Conservation (phyloP, 169 alveolate species). For the Ichthyophthirius multifiliis region DNA sequence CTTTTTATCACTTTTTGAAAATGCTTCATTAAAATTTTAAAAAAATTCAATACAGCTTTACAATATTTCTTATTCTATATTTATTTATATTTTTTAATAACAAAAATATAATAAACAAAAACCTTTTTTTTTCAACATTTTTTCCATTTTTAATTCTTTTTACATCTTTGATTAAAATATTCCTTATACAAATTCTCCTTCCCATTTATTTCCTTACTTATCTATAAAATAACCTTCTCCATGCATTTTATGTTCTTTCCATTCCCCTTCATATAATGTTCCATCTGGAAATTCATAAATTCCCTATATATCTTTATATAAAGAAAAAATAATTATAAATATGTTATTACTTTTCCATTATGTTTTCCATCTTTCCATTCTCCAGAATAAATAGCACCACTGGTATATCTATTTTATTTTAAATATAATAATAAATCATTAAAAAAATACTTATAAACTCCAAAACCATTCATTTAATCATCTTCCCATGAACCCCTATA, state of each 20-base stretch:
- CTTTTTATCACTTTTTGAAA: conserved; percentile 62
- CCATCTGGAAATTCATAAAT: conserved; percentile 59
- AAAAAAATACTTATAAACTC: conserved; percentile 25
- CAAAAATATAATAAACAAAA: too few species aligned
- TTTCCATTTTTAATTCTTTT: conserved; percentile 61
- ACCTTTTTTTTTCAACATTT: conserved; percentile 48
- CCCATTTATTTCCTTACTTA: conserved; percentile 61
- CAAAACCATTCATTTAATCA: conserved; percentile 71
- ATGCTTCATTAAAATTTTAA: conserved; percentile 53
- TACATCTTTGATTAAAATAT: conserved; percentile 59
- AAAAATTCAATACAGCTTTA: conserved; percentile 47
- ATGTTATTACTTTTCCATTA: conserved; percentile 43
- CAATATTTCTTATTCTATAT: conserved; percentile 21
- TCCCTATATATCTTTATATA: conserved; percentile 5
- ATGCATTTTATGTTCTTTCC: conserved; percentile 70
- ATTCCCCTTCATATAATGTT: conserved; percentile 67
- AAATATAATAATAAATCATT: too few species aligned
- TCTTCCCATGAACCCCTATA: conserved; percentile 79
- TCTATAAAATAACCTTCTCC: conserved; percentile 71
- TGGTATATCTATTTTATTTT: conserved; percentile 49
- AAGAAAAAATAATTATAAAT: background rate
- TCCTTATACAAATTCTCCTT: conserved; percentile 71
- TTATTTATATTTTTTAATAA: too few species aligned
- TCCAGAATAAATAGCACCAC: conserved; percentile 55
- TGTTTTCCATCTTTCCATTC: conserved; percentile 46